Percentiles rank a stretch among this genome's conserved stretches.
These are phyloP conservation scores for Trichomonas gallinae DNA, from an alignment of 208 protist species.

Conservation along the genomic window DNA sequence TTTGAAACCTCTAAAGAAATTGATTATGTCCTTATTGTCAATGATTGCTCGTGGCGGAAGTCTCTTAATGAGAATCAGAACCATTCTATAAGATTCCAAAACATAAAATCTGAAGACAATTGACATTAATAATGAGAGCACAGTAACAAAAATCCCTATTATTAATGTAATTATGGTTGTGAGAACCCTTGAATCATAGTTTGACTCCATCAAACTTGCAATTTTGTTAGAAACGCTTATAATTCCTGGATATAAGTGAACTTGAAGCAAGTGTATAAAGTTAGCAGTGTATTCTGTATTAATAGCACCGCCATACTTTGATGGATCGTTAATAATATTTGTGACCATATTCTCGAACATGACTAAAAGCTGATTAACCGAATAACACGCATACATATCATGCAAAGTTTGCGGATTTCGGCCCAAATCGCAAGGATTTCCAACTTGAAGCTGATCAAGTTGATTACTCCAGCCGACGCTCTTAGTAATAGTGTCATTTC, in stretches of 20 bases:
- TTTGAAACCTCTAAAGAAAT: not conserved
- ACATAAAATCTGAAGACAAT: not conserved
- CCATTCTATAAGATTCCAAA: not conserved
- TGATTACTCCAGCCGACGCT: not conserved
- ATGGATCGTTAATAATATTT: not conserved
- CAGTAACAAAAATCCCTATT: not conserved
- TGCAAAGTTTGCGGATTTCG: not conserved
- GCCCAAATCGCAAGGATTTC: not conserved
- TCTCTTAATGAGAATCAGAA: not conserved
- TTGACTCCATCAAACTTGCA: not conserved
- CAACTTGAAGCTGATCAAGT: not conserved
- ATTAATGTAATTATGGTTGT: not conserved
- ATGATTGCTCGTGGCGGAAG: not conserved
- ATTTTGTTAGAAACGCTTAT: not conserved
- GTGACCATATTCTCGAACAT: not conserved
- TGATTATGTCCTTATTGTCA: not conserved
- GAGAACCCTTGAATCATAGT: not conserved
- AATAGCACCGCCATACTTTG: not conserved
- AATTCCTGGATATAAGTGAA: not conserved
- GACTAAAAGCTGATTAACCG: not conserved
- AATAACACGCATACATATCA: not conserved
- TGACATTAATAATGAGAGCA: not conserved
- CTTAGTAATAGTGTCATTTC: not conserved
- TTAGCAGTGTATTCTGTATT: not conserved
- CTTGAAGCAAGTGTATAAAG: not conserved